Evolutionary conservation across 495 filamentous ascomycete genomes (phyloP), one percentile per base, ranked within the genome.

Genomic region (Hypoxylon subgilvum): DNA sequence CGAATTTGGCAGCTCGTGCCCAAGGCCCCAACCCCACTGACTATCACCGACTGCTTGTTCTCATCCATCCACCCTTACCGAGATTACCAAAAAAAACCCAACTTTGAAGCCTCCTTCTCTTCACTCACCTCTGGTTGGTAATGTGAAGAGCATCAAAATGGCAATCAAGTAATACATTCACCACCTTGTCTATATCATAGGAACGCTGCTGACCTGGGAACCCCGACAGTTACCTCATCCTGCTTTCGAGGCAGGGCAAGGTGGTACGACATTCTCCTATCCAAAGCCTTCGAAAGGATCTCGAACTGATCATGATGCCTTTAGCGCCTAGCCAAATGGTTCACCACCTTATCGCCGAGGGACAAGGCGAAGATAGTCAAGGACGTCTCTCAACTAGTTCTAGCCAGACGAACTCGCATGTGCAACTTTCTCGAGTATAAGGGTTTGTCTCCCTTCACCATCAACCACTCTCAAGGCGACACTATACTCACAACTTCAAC

Each of bases 361-460:
- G 94, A 99, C 72, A 99, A 97, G 79, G 92, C 93, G 72, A 99
- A 99, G 82, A 96, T 97, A 69, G 88, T 99, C 82, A 97, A 97
- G 76, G 95, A 99, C 84, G 94, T 97, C 72, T 92, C 94, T 59
- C 94, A 97, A 74, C 88, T 99, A 9, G 95, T 99, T 54, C 86
- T 99, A 46, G 93, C 95, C 32, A 84, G 94, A 61, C 81, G 94
- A 67, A 96, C 94, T 43, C 89, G 92, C 61, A 99, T 99, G 94
- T 99, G 94, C 82, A 99, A 99, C 75, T 99, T 99, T 74, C 86
- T 99, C 34, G 94, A 99, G 67, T 98, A 98, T 75, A 98, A 97
- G 88, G 94, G 94, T 90, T 28, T 23, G 56, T 34, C n/a, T n/a
- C n/a, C 38, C 28, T 32, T 36, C 59, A 46, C 45, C 31, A 12